Evolutionary conservation across 495 filamentous ascomycete species (phyloP), one percentile per base, ranked within the genome.

Genomic region (Podospora pseudopauciseta): DNA sequence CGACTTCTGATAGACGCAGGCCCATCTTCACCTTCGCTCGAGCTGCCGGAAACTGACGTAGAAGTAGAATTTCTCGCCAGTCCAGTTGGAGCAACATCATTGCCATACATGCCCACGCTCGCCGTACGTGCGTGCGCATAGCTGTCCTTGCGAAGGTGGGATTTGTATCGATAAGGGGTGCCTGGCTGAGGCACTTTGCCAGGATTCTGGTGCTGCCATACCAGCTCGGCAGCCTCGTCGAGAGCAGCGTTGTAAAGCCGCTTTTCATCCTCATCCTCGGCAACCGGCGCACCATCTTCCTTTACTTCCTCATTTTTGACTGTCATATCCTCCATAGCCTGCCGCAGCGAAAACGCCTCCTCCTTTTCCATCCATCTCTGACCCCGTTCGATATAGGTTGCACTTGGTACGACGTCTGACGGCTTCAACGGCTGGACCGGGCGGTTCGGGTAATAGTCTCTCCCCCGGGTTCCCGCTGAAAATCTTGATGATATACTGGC

Each of bases 351-450:
- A 27, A 86, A 82, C 1, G 91, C 91, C 75, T 97, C 92, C 74
- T 94, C 90, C 74, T 90, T 91, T 77, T 97, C 93, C 82, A 94
- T 90, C 84, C 91, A 92, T 65, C 93, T 84, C 72, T 90, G 88
- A 16, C 88, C 89, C 65, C 86, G 89, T 80, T 97, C 93, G 20
- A 89, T 88, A 78, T 97, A 97, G 3, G 84, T 85, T 23, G 86
- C 83, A 55, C 79, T 87, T 13, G 87, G 85, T 4, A 86, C 82
- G 13, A 86, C 78, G 34, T 84, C 82, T 2, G 80, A 80, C 4
- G 85, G 80, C 62, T 79, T 82, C 63, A 82, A 34, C n/a, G 81
- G 82, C 49, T 75, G 64, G n/a, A 71, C 68, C 1, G 78, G 76
- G 5, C 65, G 68, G 23, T 80, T 75, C 16, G 81, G 81, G 66